Percentiles rank a stretch among this genome's conserved stretches.
Evolutionary conservation across 257 asterid species (phyloP).

Genomic region (Misopates orontium): DNA sequence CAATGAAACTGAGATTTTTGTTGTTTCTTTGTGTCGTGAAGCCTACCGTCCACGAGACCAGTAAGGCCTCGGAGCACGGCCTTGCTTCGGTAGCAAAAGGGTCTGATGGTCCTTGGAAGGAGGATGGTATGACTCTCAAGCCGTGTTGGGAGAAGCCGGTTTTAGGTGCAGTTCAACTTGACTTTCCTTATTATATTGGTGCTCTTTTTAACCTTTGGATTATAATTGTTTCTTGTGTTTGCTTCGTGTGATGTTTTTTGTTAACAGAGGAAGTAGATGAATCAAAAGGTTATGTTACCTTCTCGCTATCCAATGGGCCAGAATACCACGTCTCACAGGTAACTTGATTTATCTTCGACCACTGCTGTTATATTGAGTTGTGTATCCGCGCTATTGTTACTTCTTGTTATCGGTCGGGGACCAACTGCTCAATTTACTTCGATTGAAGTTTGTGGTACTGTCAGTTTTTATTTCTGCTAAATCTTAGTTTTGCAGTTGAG

Average conservation of each 20-base stretch:
- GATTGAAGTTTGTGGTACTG: neutral
- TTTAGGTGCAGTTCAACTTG: slow-evolving; percentile 39
- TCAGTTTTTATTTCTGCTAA: neutral
- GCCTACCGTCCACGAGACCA: slow-evolving; percentile 52
- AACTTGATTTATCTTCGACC: neutral
- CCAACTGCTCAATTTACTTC: neutral
- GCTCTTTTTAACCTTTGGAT: neutral
- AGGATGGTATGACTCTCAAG: slow-evolving; percentile 62
- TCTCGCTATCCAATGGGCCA: slow-evolving; percentile 97
- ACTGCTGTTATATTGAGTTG: neutral
- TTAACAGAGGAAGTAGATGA: slow-evolving; percentile 71
- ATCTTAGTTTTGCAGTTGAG: neutral
- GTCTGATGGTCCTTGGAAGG: slow-evolving; percentile 64
- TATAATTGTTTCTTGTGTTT: neutral
- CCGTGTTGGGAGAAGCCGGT: slow-evolving; percentile 87
- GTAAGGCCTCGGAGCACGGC: slow-evolving; percentile 55
- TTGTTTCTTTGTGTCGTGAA: slow-evolving; percentile 21
- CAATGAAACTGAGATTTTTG: neutral
- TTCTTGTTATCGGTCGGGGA: too few relatives aligned
- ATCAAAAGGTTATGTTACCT: slow-evolving; percentile 73
- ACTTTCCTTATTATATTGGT: neutral
- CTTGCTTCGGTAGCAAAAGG: slow-evolving; percentile 50
- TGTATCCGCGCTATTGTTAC: too few relatives aligned
- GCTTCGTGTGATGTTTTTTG: slow-evolving; percentile 2
- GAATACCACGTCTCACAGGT: slow-evolving; percentile 99